A percentile compares a stretch with the other conserved stretches of the same genome.
Conservation (phyloP, 495 filamentous ascomycete genomes). For the Penicillium steckii region DNA sequence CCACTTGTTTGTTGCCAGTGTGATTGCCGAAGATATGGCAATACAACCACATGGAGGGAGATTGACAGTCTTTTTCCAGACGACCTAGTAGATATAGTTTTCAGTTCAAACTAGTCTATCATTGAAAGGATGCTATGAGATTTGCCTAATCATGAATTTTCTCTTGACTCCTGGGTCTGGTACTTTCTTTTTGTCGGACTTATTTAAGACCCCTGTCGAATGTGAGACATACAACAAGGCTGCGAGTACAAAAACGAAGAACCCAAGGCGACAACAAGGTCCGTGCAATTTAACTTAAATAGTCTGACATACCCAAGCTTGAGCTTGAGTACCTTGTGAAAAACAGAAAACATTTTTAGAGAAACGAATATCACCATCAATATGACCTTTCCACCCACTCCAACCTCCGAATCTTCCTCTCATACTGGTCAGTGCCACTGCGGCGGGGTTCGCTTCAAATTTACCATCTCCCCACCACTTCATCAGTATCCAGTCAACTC, state of each 20-base stretch:
- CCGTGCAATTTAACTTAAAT: not conserved
- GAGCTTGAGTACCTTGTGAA: not conserved
- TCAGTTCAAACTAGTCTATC: too few species aligned
- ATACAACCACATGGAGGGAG: too few species aligned
- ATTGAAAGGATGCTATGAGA: too few species aligned
- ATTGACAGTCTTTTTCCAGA: too few species aligned
- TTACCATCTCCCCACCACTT: conserved; percentile 20
- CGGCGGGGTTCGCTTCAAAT: conserved; percentile 1
- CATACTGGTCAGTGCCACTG: conserved; percentile 14
- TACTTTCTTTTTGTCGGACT: not conserved
- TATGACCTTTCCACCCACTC: conserved; percentile 4
- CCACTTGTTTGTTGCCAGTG: too few species aligned
- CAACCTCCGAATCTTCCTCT: conserved; percentile 4
- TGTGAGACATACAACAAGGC: not conserved
- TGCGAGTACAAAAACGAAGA: not conserved
- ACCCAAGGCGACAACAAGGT: not conserved
- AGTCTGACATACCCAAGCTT: not conserved
- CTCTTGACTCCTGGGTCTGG: too few species aligned
- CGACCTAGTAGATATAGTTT: too few species aligned
- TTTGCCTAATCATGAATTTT: too few species aligned
- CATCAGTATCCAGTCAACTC: conserved; percentile 17
- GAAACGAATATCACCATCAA: not conserved
- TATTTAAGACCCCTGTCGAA: not conserved
- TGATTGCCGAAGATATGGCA: too few species aligned
- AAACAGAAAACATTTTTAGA: too few species aligned